phyloP scores from a whole-genome alignment of 1,284 basidiomycete species.

The Fomitopsis schrenkii region DNA sequence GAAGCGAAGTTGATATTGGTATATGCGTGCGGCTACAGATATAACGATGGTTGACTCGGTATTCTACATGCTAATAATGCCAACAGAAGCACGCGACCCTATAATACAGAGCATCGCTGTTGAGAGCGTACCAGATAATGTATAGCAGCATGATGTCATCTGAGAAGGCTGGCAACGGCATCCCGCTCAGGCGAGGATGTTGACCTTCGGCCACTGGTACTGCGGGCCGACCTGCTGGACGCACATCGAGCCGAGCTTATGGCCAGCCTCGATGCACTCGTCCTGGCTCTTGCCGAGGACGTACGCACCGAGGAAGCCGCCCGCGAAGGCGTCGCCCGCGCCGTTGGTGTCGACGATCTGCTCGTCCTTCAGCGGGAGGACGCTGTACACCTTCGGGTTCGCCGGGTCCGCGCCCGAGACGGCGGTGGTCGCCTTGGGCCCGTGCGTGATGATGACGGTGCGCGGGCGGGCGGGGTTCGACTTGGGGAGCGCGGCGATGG shows the following conservation, averaged over 20 bases:
- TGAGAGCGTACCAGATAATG: constrained; percentile 33
- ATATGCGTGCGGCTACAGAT: constrained; percentile 19
- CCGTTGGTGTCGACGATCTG: constrained; percentile 98
- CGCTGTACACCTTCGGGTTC: constrained; percentile 53
- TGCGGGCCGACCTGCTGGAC: constrained; percentile 82
- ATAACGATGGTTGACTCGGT: constrained; percentile 24
- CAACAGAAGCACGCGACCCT: constrained; percentile 16
- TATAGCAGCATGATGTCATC: neutral
- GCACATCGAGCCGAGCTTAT: constrained; percentile 88
- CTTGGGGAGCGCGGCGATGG: constrained; percentile 69
- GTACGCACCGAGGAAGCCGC: constrained; percentile 89
- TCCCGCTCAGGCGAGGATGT: constrained; percentile 43
- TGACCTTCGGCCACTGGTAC: constrained; percentile 76
- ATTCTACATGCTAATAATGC: constrained; percentile 22
- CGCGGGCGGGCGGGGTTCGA: constrained; percentile 73
- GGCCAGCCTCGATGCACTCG: constrained; percentile 82
- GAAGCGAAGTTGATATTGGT: neutral
- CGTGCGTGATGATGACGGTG: constrained; percentile 90
- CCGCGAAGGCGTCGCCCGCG: constrained; percentile 99
- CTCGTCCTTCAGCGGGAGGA: constrained; percentile 58
- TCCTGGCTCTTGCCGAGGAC: constrained; percentile 80
- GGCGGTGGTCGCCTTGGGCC: constrained; percentile 78
- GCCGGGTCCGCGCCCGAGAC: constrained; percentile 62
- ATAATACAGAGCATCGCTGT: constrained; percentile 30
- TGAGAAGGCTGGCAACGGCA: neutral